Evolutionary conservation across 768 basidiomycete genomes (phyloP), one percentile per base, ranked within the genome.

Genomic region (Pleurotus salmoneostramineus): DNA sequence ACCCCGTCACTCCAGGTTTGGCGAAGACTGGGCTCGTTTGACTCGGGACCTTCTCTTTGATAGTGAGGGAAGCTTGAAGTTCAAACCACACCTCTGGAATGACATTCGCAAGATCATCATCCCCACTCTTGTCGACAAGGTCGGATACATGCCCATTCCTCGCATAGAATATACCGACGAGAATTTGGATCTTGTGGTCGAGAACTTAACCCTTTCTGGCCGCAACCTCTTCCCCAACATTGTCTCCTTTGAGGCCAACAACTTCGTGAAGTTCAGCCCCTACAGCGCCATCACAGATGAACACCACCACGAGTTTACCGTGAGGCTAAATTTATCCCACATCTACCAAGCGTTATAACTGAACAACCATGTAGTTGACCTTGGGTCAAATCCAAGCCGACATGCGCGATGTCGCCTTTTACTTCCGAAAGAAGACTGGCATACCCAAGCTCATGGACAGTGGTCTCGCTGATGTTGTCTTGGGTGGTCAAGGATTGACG

Each of bases 121-220:
- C 0, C 95, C 96, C 5, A 74, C 81, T 5, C 70, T 96, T 37
- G 84, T 95, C 63, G 79, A 89, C 37, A 79, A 89, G 74, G 77
- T 89, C 50, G 88, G 88, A 17, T 89, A 92, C 64, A 68, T 95
- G 56, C 94, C 94, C 5, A 95, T 98, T 62, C 96, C 96, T 0
- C 88, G 94, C 36, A 84, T 95, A 68, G 95, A 97, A 72, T 98
- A 97, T 74, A 88, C 89, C 36, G 93, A 96, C 71, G 88, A 93
- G 52, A 67, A 78, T 5, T 73, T 95, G 60, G 95, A 97, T 64
- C 81, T 97, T 45, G 91, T 96, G 58, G 84, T 98, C 61, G 96
- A 98, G 78, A 98, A 96, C 70, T 81, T 98, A 35, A 89, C 91
- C 1, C 78, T 95, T 14, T 87, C 91, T 60, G 93, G 93, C 6